A percentile compares a stretch with the other conserved stretches of the same genome.
Conservation (phyloP, 169 alveolate genomes). For the Cryptosporidium ryanae region DNA sequence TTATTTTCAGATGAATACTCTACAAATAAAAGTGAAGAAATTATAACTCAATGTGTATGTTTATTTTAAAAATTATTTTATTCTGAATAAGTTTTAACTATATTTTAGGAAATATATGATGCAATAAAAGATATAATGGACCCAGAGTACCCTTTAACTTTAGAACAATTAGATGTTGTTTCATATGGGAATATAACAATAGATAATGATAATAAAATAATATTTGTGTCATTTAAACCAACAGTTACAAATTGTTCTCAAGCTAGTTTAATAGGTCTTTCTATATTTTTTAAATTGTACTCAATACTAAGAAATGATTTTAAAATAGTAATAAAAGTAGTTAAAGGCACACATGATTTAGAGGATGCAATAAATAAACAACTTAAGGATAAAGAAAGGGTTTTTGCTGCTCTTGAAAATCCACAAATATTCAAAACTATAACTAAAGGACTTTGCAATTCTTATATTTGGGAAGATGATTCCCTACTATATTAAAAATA, state of each 20-base stretch:
- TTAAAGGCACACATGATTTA: constrained; percentile 89
- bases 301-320: constrained; percentile 88
- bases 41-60: constrained; percentile 25
- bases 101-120: constrained; percentile 89
- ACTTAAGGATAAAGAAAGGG: constrained; percentile 96
- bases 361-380: constrained; percentile 93
- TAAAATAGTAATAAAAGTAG: constrained; percentile 84
- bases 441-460: constrained; percentile 66
- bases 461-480: constrained; percentile 49
- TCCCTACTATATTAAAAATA: constrained; percentile 15
- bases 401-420: constrained; percentile 95
- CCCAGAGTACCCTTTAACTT: constrained; percentile 98
- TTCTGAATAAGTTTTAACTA: neutral
- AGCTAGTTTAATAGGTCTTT: constrained; percentile 96
- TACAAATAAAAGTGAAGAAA: neutral
- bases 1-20: constrained; percentile 17
- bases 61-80: neutral
- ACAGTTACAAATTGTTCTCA: constrained; percentile 97
- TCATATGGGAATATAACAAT: constrained; percentile 87
- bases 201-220: constrained; percentile 81
- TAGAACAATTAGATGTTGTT: constrained; percentile 95
- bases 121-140: constrained; percentile 92
- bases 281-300: constrained; percentile 92
- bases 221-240: constrained; percentile 93
- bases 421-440: constrained; percentile 86